Percentiles rank a stretch among this genome's conserved stretches.
phyloP scores from a whole-genome alignment of 2,329 filamentous ascomycete genomes.

The Paecilomyces formosus region DNA sequence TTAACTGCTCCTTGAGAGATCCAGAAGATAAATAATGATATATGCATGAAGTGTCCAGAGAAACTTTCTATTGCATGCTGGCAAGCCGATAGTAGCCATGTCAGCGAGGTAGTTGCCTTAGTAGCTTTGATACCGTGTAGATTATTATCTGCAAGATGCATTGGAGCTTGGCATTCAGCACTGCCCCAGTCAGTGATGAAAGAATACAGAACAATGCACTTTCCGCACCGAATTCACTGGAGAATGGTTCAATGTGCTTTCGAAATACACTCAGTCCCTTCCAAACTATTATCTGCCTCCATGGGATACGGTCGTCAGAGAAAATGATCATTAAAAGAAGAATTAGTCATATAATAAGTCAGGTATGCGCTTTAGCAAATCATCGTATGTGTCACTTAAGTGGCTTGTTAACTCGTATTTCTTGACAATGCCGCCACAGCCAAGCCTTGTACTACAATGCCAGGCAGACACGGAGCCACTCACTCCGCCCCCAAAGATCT shows the following conservation, averaged over 20 bases:
- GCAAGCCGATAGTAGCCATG: too few species aligned
- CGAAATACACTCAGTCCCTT: not conserved
- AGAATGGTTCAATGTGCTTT: not conserved
- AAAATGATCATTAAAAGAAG: not conserved
- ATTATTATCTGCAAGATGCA: too few species aligned
- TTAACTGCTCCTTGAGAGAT: not conserved
- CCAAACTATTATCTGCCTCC: not conserved
- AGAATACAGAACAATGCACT: not conserved
- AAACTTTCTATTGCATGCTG: too few species aligned
- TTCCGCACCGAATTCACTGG: not conserved
- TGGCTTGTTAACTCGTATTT: too few species aligned
- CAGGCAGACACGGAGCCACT: not conserved
- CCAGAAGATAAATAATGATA: too few species aligned
- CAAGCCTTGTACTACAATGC: not conserved
- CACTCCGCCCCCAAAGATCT: not conserved
- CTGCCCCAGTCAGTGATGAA: not conserved
- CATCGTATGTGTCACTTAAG: too few species aligned
- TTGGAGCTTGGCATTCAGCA: not conserved
- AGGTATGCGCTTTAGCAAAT: too few species aligned
- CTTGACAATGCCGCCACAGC: not conserved
- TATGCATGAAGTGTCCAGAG: too few species aligned
- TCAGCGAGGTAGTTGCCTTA: too few species aligned
- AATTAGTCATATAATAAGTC: too few species aligned
- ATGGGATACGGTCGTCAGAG: not conserved
- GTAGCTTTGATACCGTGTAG: too few species aligned